Evolutionary conservation across 768 basidiomycete species (phyloP), one percentile per base, ranked within the genome.

Genomic region (Leccinum rimulosum): DNA sequence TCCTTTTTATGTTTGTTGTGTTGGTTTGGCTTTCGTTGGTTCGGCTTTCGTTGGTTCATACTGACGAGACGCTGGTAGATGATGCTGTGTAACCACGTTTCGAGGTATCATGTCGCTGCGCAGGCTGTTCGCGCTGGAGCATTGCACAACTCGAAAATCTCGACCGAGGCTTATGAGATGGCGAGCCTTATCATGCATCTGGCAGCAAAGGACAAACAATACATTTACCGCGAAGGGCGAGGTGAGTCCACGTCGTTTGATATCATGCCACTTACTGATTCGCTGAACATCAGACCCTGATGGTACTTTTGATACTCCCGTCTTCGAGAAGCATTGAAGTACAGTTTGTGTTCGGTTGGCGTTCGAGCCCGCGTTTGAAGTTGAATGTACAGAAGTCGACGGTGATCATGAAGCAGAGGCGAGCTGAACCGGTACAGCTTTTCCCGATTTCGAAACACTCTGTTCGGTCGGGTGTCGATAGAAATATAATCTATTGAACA

Each of bases 1-100:
- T 10, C 88, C 89, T n/a, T 91, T 90, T 61, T 87, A 89, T 66
- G 85, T 85, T 61, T 61, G 82, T 74, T 22, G 54, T 36, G 17
- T 47, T 14, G 0, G 3, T n/a, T n/a, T 45, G n/a, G n/a, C n/a
- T n/a, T n/a, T n/a, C n/a, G n/a, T n/a, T n/a, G n/a, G n/a, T n/a
- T n/a, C n/a, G 48, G 12, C 25, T 19, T 50, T 43, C 55, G 28
- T 55, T 14, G 35, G 9, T 1, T 19, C 11, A 2, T 49, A 33
- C 60, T 62, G 35, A 63, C 40, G 11, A 43, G 15, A 9, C n/a
- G 4, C 52, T 7, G 22, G 36, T 35, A 87, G 84, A 90, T 89
- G 89, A 86, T 89, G 88, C 70, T 89, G 17, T 80, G 80, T 69
- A 90, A 90, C 70, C 74, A 77, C 54, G 86, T 86, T 0, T 88